Percentiles rank a stretch among this genome's conserved stretches.
phyloP scores from a whole-genome alignment of 2,329 filamentous ascomycete genomes.

The Pseudogymnoascus pannorum region DNA sequence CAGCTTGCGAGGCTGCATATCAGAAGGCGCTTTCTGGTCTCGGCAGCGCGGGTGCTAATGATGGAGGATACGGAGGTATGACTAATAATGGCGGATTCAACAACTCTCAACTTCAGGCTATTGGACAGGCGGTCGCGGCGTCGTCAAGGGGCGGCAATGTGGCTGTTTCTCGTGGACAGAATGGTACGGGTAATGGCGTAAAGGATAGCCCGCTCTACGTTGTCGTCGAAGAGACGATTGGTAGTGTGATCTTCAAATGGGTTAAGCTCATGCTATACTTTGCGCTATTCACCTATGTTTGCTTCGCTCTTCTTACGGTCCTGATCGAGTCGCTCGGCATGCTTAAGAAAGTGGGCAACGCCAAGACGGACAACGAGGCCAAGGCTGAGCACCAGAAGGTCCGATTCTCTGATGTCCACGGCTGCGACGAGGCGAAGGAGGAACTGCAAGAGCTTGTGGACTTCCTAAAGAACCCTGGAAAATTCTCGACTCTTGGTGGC shows the following conservation, averaged over 20 bases:
- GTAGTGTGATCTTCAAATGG: constrained; percentile 80
- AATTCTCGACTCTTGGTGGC: constrained; percentile 87
- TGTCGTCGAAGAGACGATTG: constrained; percentile 83
- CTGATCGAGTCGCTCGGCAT: constrained; percentile 73
- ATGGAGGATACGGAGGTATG: constrained; percentile 15
- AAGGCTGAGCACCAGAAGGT: constrained; percentile 89
- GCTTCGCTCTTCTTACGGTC: constrained; percentile 71
- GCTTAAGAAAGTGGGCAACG: constrained; percentile 67
- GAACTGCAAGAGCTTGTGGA: constrained; percentile 96
- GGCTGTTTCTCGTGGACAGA: constrained; percentile 39
- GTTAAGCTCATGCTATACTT: constrained; percentile 79
- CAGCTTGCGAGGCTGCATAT: constrained; percentile 71
- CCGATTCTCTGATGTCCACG: constrained; percentile 88
- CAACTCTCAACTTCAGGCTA: constrained; percentile 62
- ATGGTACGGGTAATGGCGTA: constrained; percentile 52
- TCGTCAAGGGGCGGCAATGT: constrained; percentile 61
- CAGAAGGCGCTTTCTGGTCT: constrained; percentile 61
- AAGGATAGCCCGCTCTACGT: constrained; percentile 90
- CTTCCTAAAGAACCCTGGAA: constrained; percentile 87
- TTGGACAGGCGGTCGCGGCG: constrained; percentile 75
- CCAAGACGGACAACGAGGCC: constrained; percentile 67
- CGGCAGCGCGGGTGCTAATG: constrained; percentile 34
- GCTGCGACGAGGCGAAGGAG: constrained; percentile 96
- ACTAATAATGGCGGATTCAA: constrained; percentile 38
- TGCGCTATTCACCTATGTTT: constrained; percentile 69